Evolutionary conservation across 225 moss, liverwort and hornwort genomes (phyloP), one percentile per base, ranked within the genome.

Genomic region (Physcomitrellopsis africana): DNA sequence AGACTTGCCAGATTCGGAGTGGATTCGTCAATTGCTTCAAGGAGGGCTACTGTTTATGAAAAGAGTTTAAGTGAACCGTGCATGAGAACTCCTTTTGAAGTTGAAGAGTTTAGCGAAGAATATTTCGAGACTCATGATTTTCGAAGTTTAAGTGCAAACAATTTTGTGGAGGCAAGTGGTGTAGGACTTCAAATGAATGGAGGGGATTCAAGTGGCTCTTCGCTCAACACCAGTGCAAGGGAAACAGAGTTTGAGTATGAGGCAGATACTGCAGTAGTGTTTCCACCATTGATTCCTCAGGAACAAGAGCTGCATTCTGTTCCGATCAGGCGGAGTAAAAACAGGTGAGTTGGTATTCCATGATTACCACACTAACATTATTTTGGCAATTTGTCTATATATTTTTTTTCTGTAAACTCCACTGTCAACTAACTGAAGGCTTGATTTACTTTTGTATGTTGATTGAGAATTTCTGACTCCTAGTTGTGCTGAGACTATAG

Each of bases 1-100:
- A 68, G 27, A 18, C 76, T 76, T 27, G 46, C 76, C 45, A 67
- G 76, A 26, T 47, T 46, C 17, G 76, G 58, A 68, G 76, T 68
- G 45, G 43, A 75, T 14, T 12, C 74, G 29, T 19, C 18, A 22
- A 16, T 65, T 9, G 74, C 63, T 44, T 8, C 53, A 32, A 61
- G 41, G 51, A 72, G 37, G 63, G 22, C 32, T 24, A 1, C 61
- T 11, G 22, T 73, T 37, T 37, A 37, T 37, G 32, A 37, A 49
- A 61, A 51, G 27, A 63, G 63, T 63, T 26, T 51, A 9, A 52
- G 63, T 41, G 72, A 73, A 52, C 72, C 72, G 19, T 61, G 72
- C 41, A 51, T 73, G 45, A 61, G 32, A 48, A 27, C 15, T 32
- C 62, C 72, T 49, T 62, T 13, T 37, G 61, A 24, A 10, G 16